Base-by-base conservation (phyloP, 345 rosid species). In the Syzygium oleosum region DNA sequence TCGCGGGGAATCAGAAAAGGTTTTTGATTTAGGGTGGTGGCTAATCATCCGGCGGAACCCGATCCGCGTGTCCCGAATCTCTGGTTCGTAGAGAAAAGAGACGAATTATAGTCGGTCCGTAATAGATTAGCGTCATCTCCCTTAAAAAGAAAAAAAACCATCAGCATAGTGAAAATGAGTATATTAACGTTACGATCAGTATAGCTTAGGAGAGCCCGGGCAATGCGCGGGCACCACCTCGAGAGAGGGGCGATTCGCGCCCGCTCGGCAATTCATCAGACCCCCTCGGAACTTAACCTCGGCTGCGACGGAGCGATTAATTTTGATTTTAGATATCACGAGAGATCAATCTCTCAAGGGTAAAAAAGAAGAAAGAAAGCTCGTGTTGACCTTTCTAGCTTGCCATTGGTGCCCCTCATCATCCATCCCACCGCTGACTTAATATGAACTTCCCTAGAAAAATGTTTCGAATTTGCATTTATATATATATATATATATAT, bases 291-390 rank as follows among this genome's bases (percentile, higher is more conserved):
- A 59, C 12, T 59, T 59, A 1, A 59, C 5, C 27, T 25, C 15
- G 0, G 27, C 1, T 0, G 0, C 4, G 31, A 61, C 3, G 2
- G 6, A 61, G 6, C 1, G 2, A 1, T 6, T 19, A 34, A 21
- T 73, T 38, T 55, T 38, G 10, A 34, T 41, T 34, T 73, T 5
- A 21, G 14, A 38, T 38, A 73, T 73, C 4, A 9, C 6, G 27
- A 0, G 46, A 68, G 25, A 34, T 17, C 9, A n/a, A n/a, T n/a
- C n/a, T n/a, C n/a, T n/a, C n/a, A 3, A 0, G 22, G 41, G 41
- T 29, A 5, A 29, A 63, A 63, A 63, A 63, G 27, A 0, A 61
- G 13, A n/a, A 55, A 12, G 13, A 23, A 58, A 14, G 6, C 9
- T 9, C 2, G 21, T 2, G 15, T 10, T 19, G 80, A 41, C 27